A percentile compares a stretch with the other conserved stretches of the same genome.
Conservation (phyloP, 2,329 filamentous ascomycete genomes). For the Trichophyton schoenleinii region DNA sequence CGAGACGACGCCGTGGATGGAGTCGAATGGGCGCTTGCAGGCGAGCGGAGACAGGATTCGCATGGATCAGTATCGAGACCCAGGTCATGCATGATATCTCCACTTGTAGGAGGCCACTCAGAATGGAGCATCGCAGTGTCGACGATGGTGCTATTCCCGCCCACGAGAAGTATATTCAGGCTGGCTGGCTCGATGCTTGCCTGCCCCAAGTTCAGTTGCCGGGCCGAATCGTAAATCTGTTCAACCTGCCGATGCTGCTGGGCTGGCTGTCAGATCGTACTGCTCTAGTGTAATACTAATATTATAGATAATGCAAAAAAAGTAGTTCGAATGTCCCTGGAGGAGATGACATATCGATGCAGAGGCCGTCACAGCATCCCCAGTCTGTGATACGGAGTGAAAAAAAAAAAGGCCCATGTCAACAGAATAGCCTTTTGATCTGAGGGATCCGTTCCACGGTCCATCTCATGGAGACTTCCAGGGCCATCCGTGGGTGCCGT, state of each 20-base stretch:
- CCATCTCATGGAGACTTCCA: not conserved
- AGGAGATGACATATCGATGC: not conserved
- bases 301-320: not conserved
- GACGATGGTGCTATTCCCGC: not conserved
- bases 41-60: conserved; percentile 2
- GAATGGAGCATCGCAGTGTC: not conserved
- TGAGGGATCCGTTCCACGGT: not conserved
- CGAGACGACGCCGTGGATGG: not conserved
- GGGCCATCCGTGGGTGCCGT: not conserved
- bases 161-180: not conserved
- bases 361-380: not conserved
- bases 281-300: not conserved
- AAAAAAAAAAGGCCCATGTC: not conserved
- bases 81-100: not conserved
- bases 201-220: not conserved
- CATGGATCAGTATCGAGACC: not conserved
- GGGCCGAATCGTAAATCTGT: not conserved
- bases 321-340: not conserved
- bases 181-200: not conserved
- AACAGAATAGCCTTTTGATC: not conserved
- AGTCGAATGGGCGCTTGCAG: not conserved
- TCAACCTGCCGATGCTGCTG: not conserved
- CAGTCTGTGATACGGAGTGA: not conserved
- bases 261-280: not conserved
- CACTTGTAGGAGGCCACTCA: not conserved